Percentiles rank a stretch among this genome's conserved stretches.
Evolutionary conservation across 2,329 filamentous ascomycete species (phyloP).

Genomic region (Diaporthe ampelina): DNA sequence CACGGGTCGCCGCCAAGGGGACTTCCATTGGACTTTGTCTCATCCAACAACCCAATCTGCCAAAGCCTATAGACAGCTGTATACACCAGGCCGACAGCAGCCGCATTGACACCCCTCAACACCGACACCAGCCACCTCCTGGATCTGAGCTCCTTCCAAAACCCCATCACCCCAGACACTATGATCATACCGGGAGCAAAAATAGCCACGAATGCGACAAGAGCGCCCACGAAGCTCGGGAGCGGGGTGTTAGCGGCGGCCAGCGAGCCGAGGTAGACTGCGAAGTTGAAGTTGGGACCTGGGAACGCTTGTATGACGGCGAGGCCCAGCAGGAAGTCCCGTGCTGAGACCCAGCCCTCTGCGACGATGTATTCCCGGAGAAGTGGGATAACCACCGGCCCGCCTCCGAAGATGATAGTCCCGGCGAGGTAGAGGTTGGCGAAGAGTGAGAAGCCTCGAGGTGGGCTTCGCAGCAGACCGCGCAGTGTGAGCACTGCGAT

Average conservation of each 20-base stretch:
- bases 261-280: constrained; percentile 69
- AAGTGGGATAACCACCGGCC: constrained; percentile 75
- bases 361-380: constrained; percentile 74
- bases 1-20: constrained; percentile 71
- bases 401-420: constrained; percentile 76
- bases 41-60: constrained; percentile 72
- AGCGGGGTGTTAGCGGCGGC: constrained; percentile 57
- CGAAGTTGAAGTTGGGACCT: constrained; percentile 60
- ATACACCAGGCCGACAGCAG: constrained; percentile 73
- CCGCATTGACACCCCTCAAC: constrained; percentile 70
- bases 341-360: constrained; percentile 77
- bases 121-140: constrained; percentile 50
- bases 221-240: constrained; percentile 59
- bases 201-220: constrained; percentile 67
- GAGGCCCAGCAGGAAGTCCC: constrained; percentile 80
- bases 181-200: constrained; percentile 65
- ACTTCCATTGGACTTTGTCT: constrained; percentile 60
- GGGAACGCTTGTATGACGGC: constrained; percentile 81
- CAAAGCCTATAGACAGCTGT: constrained; percentile 75
- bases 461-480: constrained; percentile 54
- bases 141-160: constrained; percentile 66
- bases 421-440: constrained; percentile 81
- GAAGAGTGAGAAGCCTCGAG: constrained; percentile 72
- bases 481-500: constrained; percentile 67
- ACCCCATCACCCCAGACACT: constrained; percentile 65